Evolutionary conservation across 225 moss, liverwort and hornwort genomes (phyloP), one percentile per base, ranked within the genome.

Genomic region (Asterella californica): DNA sequence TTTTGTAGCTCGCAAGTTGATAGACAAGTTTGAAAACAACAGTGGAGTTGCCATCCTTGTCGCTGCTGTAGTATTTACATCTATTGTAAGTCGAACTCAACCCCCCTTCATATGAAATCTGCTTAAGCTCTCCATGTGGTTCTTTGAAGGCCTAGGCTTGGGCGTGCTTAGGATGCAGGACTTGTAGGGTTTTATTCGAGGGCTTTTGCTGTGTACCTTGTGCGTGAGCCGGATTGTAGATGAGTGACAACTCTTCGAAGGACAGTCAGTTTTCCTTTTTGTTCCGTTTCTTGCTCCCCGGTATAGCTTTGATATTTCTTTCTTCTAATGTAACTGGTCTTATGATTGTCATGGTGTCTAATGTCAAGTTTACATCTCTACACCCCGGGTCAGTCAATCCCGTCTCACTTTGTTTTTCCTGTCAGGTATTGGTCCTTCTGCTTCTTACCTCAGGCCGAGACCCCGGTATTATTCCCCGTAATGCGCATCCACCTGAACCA

Each of bases 401-500:
- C 10, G 1, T 27, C 24, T 50, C 22, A 52, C 33, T 6, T 67
- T 63, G 18, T 14, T 68, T 68, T 25, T 25, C 48, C 33, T 72
- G 24, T 57, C 89, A 94, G 94, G 94, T 93, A 25, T 84, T 99
- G 79, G 64, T 92, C 65, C 81, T 99, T 80, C 82, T 99, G 75
- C 90, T 99, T 0, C 84, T 94, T 76, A 99, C 97, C 3, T 99
- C 94, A 29, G 97, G 97, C 55, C 89, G 97, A 45, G 94, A 99
- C 83, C 94, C 94, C 15, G 94, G 97, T 78, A 99, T 99, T 21
- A 89, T 99, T 83, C 97, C 97, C 55, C 93, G 94, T 8, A 99
- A 93, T 68, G 84, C 88, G 10, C 94, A 94, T 48, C 94, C 93
- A 38, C 97, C 94, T 30, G 97, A 97, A 79, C 97, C 91, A 48